Evolutionary conservation across 2,329 filamentous ascomycete species (phyloP).

Genomic region (Pseudogymnoascus destructans): DNA sequence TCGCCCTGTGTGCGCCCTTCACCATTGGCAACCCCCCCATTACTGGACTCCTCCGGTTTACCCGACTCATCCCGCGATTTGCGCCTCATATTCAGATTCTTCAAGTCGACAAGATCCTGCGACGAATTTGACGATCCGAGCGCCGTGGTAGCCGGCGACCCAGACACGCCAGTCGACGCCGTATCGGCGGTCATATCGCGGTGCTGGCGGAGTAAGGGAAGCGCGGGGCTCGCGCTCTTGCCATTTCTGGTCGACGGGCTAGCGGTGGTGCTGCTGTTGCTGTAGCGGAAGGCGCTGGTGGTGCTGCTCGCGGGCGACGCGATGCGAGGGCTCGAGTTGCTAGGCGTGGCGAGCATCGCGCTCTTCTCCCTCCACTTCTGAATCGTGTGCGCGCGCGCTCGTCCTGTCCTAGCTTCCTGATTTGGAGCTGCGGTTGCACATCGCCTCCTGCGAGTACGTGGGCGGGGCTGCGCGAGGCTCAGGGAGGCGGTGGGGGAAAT

Average conservation of each 20-base stretch:
- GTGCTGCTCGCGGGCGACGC: neutral
- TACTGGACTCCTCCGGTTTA: neutral
- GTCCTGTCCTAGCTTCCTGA: constrained; percentile 4
- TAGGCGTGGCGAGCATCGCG: constrained; percentile 4
- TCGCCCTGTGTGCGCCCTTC: neutral
- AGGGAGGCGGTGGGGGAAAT: neutral
- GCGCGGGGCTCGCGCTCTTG: neutral
- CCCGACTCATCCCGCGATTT: neutral
- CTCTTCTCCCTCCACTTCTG: neutral
- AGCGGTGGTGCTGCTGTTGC: constrained; percentile 3
- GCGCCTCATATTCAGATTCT: constrained; percentile 8
- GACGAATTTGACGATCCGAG: neutral
- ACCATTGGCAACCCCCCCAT: neutral
- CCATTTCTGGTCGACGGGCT: constrained; percentile 3
- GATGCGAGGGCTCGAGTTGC: neutral
- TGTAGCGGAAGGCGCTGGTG: neutral
- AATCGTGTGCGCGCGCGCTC: constrained; percentile 1
- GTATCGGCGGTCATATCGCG: neutral
- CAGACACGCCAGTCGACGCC: neutral
- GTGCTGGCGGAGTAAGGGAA: neutral
- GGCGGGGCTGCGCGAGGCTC: constrained; percentile 6
- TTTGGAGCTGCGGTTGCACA: constrained; percentile 2
- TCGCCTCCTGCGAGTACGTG: neutral
- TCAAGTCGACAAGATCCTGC: neutral
- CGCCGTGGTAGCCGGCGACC: neutral